A percentile compares a stretch with the other conserved stretches of the same genome.
These are phyloP conservation scores for Oidium heveae DNA, from an alignment of 2,329 filamentous ascomycete species.

Conservation along the genomic window DNA sequence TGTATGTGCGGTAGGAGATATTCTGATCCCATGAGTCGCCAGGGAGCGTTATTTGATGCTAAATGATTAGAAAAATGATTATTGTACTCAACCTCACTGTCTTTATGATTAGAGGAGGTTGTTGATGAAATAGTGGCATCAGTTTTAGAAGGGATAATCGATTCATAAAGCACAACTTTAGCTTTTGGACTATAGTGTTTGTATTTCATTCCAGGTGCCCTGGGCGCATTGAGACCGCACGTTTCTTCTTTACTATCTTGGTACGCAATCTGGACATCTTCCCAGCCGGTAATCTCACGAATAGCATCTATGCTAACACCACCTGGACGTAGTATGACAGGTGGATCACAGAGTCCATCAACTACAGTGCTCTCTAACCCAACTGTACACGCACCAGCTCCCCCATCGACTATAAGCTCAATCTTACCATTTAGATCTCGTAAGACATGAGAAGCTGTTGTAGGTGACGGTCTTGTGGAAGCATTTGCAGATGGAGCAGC, in stretches of 20 bases:
- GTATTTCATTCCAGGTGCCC: constrained; percentile 96
- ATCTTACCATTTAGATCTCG: constrained; percentile 68
- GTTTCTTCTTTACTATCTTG: constrained; percentile 41
- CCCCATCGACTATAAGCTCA: constrained; percentile 70
- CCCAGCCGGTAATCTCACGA: constrained; percentile 53
- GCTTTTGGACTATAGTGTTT: constrained; percentile 91
- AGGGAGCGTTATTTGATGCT: no score
- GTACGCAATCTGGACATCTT: constrained; percentile 51
- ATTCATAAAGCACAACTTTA: constrained; percentile 59
- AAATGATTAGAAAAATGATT: no score
- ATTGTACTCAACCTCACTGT: no score
- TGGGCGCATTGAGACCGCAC: constrained; percentile 34
- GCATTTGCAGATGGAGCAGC: constrained; percentile 89
- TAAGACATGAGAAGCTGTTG: constrained; percentile 66
- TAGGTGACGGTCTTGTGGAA: constrained; percentile 79
- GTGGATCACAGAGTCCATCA: constrained; percentile 62
- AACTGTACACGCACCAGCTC: constrained; percentile 40
- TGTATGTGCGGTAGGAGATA: no score
- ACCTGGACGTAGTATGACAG: constrained; percentile 62
- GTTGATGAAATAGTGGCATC: no score
- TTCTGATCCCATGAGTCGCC: no score
- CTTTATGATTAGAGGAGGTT: no score
- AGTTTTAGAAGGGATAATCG: constrained; percentile 6
- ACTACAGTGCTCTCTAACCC: constrained; percentile 95
- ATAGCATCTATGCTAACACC: constrained; percentile 68